Evolutionary conservation across 345 rosid species (phyloP), one percentile per base, ranked within the genome.

Genomic region (Hibiscus trionum): DNA sequence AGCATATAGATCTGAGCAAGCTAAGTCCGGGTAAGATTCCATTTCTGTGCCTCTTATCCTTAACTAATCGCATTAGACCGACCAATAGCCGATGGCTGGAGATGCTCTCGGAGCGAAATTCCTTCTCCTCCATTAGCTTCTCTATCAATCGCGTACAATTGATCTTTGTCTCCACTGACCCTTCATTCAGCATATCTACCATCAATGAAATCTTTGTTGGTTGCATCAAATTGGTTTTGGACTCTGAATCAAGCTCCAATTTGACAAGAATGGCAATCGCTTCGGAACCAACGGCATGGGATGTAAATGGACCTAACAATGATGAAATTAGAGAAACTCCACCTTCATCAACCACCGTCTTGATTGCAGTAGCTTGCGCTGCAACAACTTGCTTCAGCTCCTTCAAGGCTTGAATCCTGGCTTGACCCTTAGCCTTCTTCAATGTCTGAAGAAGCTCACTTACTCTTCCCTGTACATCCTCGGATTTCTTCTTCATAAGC

Each of bases 261-360:
- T 80, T 84, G 44, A 89, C 90, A 14, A 89, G 91, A 81, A 89
- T 85, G 19, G 79, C 92, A 67, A 89, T 75, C 21, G 78, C 90
- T 72, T 89, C 91, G 0, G 88, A 89, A 33, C 95, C 95, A 49
- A 87, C 90, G 3, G 88, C 95, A 56, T 89, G 89, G 5, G 89
- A 80, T 0, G 95, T 89, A 64, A 89, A 89, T 10, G 91, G 95
- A 35, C 88, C 91, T 49, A 89, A 56, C 29, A 89, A 76, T 4
- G 86, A 82, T 11, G 85, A 81, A 50, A 87, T 67, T n/a, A 81
- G 52, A 16, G 82, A 77, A 75, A 82, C 80, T 0, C 95, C 92
- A 26, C 90, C 86, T 47, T 80, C 82, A 61, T 84, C 88, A 24
- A 89, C 75, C 73, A 87, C 86, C 0, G 84, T 73, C 80, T 87